Evolutionary conservation across 2,329 filamentous ascomycete genomes (phyloP).

Genomic region (Cladosporium sphaerospermum): DNA sequence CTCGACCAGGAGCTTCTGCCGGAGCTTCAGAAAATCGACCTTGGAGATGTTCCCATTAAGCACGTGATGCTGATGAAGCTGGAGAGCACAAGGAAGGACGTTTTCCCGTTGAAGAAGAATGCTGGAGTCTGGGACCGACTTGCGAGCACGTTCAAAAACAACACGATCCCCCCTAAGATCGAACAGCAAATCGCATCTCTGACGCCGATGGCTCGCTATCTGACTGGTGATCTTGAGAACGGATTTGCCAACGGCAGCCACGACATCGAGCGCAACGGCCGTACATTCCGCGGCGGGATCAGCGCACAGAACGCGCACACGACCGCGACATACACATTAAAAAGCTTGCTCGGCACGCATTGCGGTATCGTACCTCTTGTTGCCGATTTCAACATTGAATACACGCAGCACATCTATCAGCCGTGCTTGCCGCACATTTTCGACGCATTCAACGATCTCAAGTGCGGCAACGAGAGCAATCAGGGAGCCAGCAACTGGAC

Average conservation of each 20-base stretch:
- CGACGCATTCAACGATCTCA: constrained; percentile 32
- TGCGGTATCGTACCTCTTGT: constrained; percentile 36
- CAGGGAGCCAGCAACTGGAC: constrained; percentile 5
- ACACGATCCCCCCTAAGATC: neutral
- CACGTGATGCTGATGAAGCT: constrained; percentile 35
- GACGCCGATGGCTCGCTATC: constrained; percentile 7
- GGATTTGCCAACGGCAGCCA: constrained; percentile 1
- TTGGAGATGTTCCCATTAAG: constrained; percentile 31
- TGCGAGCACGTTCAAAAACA: constrained; percentile 2
- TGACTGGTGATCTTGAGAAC: constrained; percentile 6
- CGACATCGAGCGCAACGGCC: constrained; percentile 3
- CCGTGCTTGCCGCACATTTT: constrained; percentile 36
- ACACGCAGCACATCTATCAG: constrained; percentile 33
- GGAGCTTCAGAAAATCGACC: constrained; percentile 26
- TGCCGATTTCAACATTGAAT: constrained; percentile 36
- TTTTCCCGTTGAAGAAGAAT: constrained; percentile 35
- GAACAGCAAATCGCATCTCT: neutral
- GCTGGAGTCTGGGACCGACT: constrained; percentile 31
- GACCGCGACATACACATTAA: constrained; percentile 35
- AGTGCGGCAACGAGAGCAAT: constrained; percentile 13
- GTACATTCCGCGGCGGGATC: constrained; percentile 7
- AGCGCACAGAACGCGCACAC: constrained; percentile 31
- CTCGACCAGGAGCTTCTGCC: constrained; percentile 28
- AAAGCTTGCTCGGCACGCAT: constrained; percentile 35
- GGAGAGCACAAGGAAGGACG: constrained; percentile 37